A percentile compares a stretch with the other conserved stretches of the same genome.
phyloP scores from a whole-genome alignment of 306 rosid genomes.

The Glycine tomentella region DNA sequence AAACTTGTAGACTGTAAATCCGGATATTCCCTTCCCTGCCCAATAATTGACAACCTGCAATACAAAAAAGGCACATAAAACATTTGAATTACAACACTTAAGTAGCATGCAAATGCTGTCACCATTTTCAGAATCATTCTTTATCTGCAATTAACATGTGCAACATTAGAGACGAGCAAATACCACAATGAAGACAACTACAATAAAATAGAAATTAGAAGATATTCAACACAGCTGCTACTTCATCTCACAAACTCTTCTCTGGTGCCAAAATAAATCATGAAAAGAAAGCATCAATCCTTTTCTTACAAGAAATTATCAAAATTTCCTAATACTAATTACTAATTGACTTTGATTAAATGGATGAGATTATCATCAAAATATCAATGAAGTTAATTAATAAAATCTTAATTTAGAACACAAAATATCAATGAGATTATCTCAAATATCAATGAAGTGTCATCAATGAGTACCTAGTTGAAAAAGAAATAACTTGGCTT shows the following conservation, averaged over 20 bases:
- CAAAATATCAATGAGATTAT: too few relatives aligned
- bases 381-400: too few relatives aligned
- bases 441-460: too few relatives aligned
- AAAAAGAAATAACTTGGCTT: background rate
- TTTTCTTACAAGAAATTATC: background rate
- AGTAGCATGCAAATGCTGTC: background rate
- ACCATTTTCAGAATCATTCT: background rate
- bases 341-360: background rate
- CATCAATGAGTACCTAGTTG: too few relatives aligned
- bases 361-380: too few relatives aligned
- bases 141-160: background rate
- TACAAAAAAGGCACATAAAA: conserved; percentile 1
- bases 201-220: background rate
- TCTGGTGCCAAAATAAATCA: background rate
- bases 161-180: background rate
- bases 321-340: background rate
- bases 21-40: conserved; percentile 96
- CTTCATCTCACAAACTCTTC: background rate
- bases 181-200: background rate
- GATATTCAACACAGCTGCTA: background rate
- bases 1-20: conserved; percentile 87
- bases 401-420: too few relatives aligned
- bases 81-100: background rate
- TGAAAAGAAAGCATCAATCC: background rate
- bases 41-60: conserved; percentile 82